phyloP scores from a whole-genome alignment of 768 basidiomycete species.

The Psilocybe azurescens region DNA sequence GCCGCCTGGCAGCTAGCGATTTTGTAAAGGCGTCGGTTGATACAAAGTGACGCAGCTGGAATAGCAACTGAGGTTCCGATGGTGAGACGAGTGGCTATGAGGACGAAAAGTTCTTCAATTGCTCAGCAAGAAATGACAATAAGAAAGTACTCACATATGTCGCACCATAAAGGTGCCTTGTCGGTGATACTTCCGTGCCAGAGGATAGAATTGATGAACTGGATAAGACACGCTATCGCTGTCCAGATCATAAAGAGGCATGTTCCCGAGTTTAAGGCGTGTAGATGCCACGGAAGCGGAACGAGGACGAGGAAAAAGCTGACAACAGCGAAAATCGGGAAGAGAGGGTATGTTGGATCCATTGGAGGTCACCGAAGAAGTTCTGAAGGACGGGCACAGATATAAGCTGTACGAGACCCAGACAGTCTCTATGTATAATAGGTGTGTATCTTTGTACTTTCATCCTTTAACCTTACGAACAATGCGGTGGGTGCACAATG shows the following conservation, averaged over 20 bases:
- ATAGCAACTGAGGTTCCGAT: constrained; percentile 43
- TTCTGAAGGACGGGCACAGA: too few species aligned
- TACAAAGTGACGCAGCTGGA: constrained; percentile 48
- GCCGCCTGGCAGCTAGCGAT: constrained; percentile 32
- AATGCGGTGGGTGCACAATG: too few species aligned
- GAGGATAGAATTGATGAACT: constrained; percentile 60
- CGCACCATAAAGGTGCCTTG: constrained; percentile 53
- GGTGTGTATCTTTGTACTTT: too few species aligned
- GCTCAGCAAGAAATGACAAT: neutral
- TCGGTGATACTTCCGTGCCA: constrained; percentile 57
- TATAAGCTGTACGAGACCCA: too few species aligned
- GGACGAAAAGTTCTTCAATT: neutral
- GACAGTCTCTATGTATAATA: too few species aligned
- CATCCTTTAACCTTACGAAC: too few species aligned
- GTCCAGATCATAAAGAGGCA: constrained; percentile 64
- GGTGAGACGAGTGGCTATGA: constrained; percentile 26
- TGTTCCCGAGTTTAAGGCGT: constrained; percentile 64
- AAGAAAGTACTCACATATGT: constrained; percentile 41
- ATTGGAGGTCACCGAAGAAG: neutral
- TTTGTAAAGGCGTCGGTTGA: constrained; percentile 47
- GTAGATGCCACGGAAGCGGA: constrained; percentile 55
- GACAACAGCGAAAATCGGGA: constrained; percentile 42
- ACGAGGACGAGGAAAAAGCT: constrained; percentile 46
- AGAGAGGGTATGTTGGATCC: constrained; percentile 29
- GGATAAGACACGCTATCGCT: constrained; percentile 46